A percentile compares a stretch with the other conserved stretches of the same genome.
phyloP scores from a whole-genome alignment of 2,329 filamentous ascomycete genomes.

The Chaetoscypha palmicola region DNA sequence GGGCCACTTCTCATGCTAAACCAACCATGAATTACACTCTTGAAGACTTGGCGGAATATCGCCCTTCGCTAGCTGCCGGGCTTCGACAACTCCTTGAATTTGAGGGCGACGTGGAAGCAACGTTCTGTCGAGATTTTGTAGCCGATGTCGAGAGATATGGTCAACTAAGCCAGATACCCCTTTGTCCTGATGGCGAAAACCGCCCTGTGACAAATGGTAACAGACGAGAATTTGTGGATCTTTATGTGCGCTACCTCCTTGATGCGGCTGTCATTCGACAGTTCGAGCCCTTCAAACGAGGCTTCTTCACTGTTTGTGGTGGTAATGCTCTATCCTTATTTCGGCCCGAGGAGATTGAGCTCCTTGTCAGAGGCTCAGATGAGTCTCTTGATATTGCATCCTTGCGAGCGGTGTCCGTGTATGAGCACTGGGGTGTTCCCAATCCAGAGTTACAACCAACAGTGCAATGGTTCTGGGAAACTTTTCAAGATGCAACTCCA shows the following conservation, averaged over 20 bases:
- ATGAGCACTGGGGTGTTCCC: constrained; percentile 66
- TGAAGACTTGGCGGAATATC: constrained; percentile 76
- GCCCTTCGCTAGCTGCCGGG: constrained; percentile 67
- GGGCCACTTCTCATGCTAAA: constrained; percentile 49
- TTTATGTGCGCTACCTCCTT: constrained; percentile 74
- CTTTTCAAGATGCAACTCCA: constrained; percentile 59
- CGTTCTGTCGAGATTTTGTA: constrained; percentile 77
- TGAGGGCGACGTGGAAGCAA: constrained; percentile 74
- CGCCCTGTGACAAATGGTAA: constrained; percentile 78
- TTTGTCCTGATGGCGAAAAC: constrained; percentile 67
- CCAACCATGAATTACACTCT: constrained; percentile 65
- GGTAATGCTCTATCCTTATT: constrained; percentile 85
- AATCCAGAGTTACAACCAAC: constrained; percentile 54
- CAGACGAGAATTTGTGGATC: constrained; percentile 75
- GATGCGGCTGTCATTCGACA: constrained; percentile 72
- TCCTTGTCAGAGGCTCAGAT: constrained; percentile 78
- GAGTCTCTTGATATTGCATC: constrained; percentile 73
- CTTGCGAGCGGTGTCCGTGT: constrained; percentile 68
- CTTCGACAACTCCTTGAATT: constrained; percentile 72
- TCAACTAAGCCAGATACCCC: constrained; percentile 54
- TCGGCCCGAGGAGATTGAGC: constrained; percentile 83
- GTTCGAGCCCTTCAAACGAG: constrained; percentile 89
- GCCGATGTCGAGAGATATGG: constrained; percentile 74
- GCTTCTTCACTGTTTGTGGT: constrained; percentile 87
- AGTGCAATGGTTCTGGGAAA: constrained; percentile 82